A percentile compares a stretch with the other conserved stretches of the same genome.
Conservation (phyloP, 2,329 filamentous ascomycete species). For the Fusarium longipes region DNA sequence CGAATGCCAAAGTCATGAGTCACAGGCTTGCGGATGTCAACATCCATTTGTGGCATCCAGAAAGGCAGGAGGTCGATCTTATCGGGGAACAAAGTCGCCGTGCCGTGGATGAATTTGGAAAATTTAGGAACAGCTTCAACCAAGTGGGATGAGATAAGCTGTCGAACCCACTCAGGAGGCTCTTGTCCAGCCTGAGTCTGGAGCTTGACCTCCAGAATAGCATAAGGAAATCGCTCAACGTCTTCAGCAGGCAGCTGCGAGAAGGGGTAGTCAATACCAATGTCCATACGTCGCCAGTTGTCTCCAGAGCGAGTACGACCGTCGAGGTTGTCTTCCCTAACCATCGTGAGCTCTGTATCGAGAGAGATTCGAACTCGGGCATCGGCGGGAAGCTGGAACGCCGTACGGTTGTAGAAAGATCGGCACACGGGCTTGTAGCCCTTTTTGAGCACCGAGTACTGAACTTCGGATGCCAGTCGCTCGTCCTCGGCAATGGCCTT, state of each 20-base stretch:
- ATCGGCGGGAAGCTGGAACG: constrained; percentile 96
- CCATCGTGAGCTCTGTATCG: constrained; percentile 95
- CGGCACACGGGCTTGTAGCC: constrained; percentile 89
- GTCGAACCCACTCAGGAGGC: constrained; percentile 94
- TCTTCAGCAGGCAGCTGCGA: constrained; percentile 86
- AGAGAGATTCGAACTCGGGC: constrained; percentile 95
- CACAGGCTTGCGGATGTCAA: constrained; percentile 93
- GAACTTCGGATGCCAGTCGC: constrained; percentile 88
- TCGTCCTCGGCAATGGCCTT: constrained; percentile 93
- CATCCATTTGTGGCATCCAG: constrained; percentile 98
- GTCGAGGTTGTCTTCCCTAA: constrained; percentile 94
- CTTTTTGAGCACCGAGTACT: constrained; percentile 91
- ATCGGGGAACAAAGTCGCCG: constrained; percentile 84
- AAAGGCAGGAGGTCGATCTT: constrained; percentile 92
- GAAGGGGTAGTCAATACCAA: constrained; percentile 96
- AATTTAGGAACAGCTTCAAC: constrained; percentile 99
- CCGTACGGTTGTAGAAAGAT: constrained; percentile 97
- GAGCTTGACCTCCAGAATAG: constrained; percentile 95
- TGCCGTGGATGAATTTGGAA: constrained; percentile 98
- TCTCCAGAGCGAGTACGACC: constrained; percentile 79
- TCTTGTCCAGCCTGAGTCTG: constrained; percentile 96
- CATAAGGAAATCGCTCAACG: constrained; percentile 92
- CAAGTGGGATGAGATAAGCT: constrained; percentile 90
- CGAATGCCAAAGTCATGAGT: constrained; percentile 92
- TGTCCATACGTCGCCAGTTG: constrained; percentile 97